Conservation (phyloP, 306 rosid species). For the Clitoria ternatea region DNA sequence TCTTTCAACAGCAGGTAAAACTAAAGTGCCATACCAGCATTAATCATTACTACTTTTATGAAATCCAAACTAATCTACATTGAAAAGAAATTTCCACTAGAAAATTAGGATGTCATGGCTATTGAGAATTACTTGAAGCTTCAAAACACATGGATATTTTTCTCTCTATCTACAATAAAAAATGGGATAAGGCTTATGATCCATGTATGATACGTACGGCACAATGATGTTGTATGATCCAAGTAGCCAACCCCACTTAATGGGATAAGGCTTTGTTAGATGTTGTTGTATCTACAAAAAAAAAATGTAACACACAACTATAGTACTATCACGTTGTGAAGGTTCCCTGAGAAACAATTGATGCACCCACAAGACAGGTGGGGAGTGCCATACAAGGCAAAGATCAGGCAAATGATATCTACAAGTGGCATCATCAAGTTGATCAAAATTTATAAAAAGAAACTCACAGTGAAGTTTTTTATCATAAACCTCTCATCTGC, state of each 20-base stretch:
- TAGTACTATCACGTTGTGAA: background rate
- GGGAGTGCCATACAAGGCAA: constrained; percentile 24
- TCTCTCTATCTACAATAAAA: background rate
- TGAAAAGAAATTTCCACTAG: background rate
- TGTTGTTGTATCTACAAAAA: no score
- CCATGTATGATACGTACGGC: no score
- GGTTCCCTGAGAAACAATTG: background rate
- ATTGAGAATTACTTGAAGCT: constrained; percentile 9
- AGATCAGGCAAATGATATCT: background rate
- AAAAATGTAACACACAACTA: background rate
- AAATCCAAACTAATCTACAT: background rate
- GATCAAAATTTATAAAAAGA: constrained; percentile 24
- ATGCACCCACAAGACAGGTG: background rate
- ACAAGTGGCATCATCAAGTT: constrained; percentile 10
- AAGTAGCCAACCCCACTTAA: no score
- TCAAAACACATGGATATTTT: background rate
- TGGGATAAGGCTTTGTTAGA: no score
- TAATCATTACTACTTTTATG: constrained; percentile 14
- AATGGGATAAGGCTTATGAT: background rate
- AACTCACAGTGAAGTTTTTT: constrained; percentile 71
- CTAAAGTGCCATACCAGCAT: constrained; percentile 2
- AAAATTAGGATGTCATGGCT: background rate
- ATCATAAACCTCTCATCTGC: constrained; percentile 55
- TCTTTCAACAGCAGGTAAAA: constrained; percentile 16
- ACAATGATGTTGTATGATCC: no score